A percentile compares a stretch with the other conserved stretches of the same genome.
Evolutionary conservation across 495 filamentous ascomycete species (phyloP).

Genomic region (Neurospora terricola): DNA sequence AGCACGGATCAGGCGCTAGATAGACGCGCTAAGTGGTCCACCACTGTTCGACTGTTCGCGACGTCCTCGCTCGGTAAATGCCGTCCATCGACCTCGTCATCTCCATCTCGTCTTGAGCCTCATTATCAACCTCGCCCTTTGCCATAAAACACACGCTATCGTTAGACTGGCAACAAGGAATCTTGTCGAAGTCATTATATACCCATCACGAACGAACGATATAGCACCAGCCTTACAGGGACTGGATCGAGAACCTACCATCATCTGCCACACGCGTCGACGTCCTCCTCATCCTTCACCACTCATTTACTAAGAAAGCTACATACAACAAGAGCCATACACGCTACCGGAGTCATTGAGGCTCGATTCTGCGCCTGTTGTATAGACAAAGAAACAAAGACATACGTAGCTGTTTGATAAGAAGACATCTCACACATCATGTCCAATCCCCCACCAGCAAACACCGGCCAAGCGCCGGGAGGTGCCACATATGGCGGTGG

Average conservation of each 20-base stretch:
- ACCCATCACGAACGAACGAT: not conserved
- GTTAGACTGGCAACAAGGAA: not conserved
- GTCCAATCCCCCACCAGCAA: conserved; percentile 13
- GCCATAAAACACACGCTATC: not conserved
- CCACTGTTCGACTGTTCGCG: not conserved
- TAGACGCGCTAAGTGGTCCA: not conserved
- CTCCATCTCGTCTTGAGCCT: not conserved
- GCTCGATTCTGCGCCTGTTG: not conserved
- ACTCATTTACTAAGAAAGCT: not conserved
- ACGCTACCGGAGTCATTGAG: not conserved
- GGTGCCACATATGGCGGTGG: conserved; percentile 8
- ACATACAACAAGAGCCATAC: not conserved
- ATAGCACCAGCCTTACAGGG: not conserved
- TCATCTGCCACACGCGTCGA: not conserved
- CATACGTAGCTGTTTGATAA: not conserved
- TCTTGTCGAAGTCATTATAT: not conserved
- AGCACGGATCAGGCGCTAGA: not conserved
- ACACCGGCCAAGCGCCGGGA: conserved; percentile 6
- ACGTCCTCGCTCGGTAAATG: not conserved
- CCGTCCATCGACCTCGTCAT: not conserved
- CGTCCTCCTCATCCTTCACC: not conserved
- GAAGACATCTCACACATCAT: conserved; percentile 1
- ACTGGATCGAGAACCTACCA: not conserved
- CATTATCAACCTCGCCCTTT: not conserved
- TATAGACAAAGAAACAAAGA: not conserved